These are phyloP conservation scores for Gardenia jasminoides DNA, from an alignment of 257 asterid genomes.

Conservation along the genomic window DNA sequence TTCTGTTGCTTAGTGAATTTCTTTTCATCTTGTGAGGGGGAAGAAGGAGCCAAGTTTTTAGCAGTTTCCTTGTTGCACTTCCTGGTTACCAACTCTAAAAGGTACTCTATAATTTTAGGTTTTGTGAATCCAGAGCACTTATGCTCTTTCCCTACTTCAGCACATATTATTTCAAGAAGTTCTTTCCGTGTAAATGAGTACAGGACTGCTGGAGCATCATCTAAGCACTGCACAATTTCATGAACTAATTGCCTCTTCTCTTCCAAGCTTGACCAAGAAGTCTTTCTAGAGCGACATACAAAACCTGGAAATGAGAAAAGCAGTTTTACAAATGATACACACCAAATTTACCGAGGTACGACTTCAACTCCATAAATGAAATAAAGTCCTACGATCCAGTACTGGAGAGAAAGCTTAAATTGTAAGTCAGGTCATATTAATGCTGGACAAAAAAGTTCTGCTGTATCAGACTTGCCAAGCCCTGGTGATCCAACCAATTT, in stretches of 20 bases:
- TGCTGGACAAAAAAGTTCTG: background rate
- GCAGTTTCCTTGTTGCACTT: slow-evolving; percentile 35
- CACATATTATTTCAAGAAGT: slow-evolving; percentile 61
- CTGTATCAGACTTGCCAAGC: background rate
- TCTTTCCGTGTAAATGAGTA: slow-evolving; percentile 67
- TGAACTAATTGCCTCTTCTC: slow-evolving; percentile 62
- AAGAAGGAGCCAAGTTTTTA: slow-evolving; percentile 19
- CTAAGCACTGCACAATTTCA: slow-evolving; percentile 62
- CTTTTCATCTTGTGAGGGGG: slow-evolving; percentile 38
- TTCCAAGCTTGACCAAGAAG: slow-evolving; percentile 63
- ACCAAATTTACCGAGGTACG: background rate
- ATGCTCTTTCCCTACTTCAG: slow-evolving; percentile 73
- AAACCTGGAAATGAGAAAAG: slow-evolving; percentile 38
- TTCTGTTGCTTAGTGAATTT: slow-evolving; percentile 57
- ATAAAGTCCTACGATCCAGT: background rate
- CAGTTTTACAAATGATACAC: background rate
- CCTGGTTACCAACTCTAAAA: slow-evolving; percentile 48
- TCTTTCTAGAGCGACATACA: slow-evolving; percentile 45
- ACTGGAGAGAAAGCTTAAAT: background rate
- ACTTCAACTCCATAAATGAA: background rate
- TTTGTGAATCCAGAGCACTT: slow-evolving; percentile 66
- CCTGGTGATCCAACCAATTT: background rate
- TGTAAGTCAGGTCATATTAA: too few relatives aligned
- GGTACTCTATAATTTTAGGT: slow-evolving; percentile 59
- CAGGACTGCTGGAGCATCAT: slow-evolving; percentile 54